Conservation (phyloP, 1,284 basidiomycete genomes). For the Tilletia caries region DNA sequence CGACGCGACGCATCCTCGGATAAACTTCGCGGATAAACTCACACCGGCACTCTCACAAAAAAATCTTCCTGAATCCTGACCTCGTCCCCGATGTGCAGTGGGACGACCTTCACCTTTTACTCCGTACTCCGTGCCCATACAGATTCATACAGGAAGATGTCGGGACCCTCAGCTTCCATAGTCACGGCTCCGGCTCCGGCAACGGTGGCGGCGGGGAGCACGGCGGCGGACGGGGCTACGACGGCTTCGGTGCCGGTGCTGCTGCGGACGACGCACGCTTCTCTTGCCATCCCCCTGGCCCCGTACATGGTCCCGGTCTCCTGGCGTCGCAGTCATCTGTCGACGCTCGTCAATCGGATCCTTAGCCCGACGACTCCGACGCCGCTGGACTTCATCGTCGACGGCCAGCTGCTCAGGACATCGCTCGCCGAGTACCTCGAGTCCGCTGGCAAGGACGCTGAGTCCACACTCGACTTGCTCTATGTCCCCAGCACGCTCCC, state of each 20-base stretch:
- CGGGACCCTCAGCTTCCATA: too few relatives aligned
- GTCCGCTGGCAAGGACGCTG: slow-evolving; percentile 66
- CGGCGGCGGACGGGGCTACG: background rate
- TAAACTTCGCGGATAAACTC: too few relatives aligned
- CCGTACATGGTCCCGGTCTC: slow-evolving; percentile 88
- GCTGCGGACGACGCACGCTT: slow-evolving; percentile 45
- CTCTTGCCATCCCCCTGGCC: slow-evolving; percentile 77
- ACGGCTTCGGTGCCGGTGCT: slow-evolving; percentile 30
- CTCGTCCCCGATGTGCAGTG: too few relatives aligned
- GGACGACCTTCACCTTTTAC: too few relatives aligned
- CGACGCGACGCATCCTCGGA: too few relatives aligned
- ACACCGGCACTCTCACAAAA: background rate
- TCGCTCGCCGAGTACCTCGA: slow-evolving; percentile 75
- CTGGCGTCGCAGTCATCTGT: slow-evolving; percentile 94
- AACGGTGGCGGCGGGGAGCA: background rate
- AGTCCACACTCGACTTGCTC: slow-evolving; percentile 86
- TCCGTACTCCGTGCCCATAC: too few relatives aligned
- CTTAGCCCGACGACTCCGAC: slow-evolving; percentile 62
- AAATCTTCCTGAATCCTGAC: too few relatives aligned
- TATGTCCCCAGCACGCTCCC: slow-evolving; percentile 90
- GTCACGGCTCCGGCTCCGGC: background rate
- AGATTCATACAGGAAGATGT: too few relatives aligned
- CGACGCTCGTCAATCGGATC: slow-evolving; percentile 93
- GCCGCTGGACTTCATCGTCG: slow-evolving; percentile 81
- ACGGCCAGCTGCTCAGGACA: slow-evolving; percentile 73